Conservation (phyloP, 331 rosid species). For the Erythrophleum ivorense region DNA sequence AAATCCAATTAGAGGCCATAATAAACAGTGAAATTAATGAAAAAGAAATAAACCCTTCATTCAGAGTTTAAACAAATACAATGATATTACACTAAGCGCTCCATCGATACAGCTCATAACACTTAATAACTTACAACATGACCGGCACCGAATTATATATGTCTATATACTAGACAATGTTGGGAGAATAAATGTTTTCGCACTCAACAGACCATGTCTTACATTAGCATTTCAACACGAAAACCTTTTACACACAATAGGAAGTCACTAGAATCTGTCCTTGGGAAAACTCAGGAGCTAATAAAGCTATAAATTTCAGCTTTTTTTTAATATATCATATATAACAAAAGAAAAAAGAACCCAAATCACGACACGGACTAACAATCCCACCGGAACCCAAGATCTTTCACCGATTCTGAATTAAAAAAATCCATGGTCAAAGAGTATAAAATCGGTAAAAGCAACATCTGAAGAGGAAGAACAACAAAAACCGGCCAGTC, state of each 20-base stretch:
- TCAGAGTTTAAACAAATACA: neutral
- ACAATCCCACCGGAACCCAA: neutral
- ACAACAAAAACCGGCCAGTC: neutral
- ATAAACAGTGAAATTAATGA: neutral
- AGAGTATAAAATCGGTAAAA: neutral
- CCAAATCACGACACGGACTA: neutral
- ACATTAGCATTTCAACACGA: neutral
- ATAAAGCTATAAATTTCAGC: neutral
- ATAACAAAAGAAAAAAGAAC: neutral
- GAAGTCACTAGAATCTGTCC: neutral
- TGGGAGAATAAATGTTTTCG: neutral
- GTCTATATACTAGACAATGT: neutral
- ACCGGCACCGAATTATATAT: neutral
- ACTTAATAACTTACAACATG: neutral
- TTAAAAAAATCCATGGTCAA: neutral
- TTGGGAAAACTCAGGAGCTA: neutral
- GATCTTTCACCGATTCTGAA: too few species aligned
- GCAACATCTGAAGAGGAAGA: neutral
- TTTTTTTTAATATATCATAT: conserved; percentile 19
- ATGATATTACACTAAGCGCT: neutral
- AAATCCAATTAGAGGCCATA: neutral
- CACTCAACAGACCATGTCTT: neutral
- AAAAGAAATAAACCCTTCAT: neutral
- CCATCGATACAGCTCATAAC: neutral
- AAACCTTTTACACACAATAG: neutral